Evolutionary conservation across 129 eudicot genomes (phyloP).

Genomic region (Saussurea involucrata): DNA sequence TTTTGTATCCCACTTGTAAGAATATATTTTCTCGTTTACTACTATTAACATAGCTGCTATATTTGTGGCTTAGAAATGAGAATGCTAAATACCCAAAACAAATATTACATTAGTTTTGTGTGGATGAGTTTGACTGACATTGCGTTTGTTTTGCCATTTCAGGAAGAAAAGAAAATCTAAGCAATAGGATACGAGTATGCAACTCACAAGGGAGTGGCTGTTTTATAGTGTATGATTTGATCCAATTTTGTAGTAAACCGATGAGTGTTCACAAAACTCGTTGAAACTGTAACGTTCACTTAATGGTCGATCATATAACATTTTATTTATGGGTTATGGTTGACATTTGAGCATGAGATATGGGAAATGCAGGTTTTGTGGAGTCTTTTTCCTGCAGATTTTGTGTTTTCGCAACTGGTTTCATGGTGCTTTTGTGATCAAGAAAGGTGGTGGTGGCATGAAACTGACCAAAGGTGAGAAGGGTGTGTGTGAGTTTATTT

Average conservation of each 20-base stretch:
- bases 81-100: too few species aligned
- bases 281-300: slow-evolving; percentile 7
- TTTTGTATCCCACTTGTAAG: not conserved
- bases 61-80: too few species aligned
- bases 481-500: too few species aligned
- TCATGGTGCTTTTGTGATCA: too few species aligned
- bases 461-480: not conserved
- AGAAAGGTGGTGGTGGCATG: too few species aligned
- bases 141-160: not conserved
- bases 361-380: slow-evolving; percentile 20
- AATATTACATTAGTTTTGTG: not conserved
- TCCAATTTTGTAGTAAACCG: not conserved
- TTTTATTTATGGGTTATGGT: slow-evolving; percentile 1
- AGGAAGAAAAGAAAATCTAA: not conserved
- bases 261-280: not conserved
- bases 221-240: not conserved
- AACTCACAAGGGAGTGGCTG: not conserved
- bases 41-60: too few species aligned
- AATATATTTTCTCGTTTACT: too few species aligned
- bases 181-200: not conserved
- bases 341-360: slow-evolving; percentile 8
- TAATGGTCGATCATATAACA: not conserved
- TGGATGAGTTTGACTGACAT: not conserved
- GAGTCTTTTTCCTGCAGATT: not conserved
- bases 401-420: not conserved